Conservation (phyloP, 305 asterid species). For the Solanum hybrid region DNA sequence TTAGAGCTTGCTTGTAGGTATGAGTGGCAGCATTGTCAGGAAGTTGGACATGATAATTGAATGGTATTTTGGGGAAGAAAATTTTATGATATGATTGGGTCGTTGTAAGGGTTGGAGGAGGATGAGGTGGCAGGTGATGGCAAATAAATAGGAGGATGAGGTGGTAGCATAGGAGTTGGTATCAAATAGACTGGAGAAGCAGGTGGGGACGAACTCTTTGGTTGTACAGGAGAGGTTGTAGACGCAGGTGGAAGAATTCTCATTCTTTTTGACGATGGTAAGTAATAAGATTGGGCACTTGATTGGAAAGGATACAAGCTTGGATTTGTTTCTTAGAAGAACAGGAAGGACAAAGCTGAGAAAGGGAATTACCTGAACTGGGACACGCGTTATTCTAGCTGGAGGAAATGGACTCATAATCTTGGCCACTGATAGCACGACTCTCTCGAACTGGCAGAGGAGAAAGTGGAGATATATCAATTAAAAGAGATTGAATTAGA, state of each 20-base stretch:
- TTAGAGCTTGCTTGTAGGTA: neutral
- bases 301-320: neutral
- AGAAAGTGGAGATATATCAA: neutral
- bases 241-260: neutral
- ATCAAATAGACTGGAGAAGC: neutral
- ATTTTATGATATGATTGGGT: neutral
- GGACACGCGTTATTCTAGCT: neutral
- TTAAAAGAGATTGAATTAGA: neutral
- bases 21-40: too few relatives aligned
- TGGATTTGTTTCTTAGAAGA: neutral
- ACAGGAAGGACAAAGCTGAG: neutral
- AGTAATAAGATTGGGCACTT: neutral
- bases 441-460: neutral
- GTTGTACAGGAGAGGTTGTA: neutral
- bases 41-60: neutral
- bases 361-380: neutral
- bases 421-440: neutral
- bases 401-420: neutral
- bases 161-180: neutral
- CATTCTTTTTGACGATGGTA: neutral
- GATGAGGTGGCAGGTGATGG: neutral
- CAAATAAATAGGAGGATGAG: neutral
- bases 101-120: neutral
- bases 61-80: neutral
- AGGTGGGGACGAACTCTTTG: neutral